Conservation (phyloP, 192 early-diverging fungal genomes). For the Coemansia sp. region DNA sequence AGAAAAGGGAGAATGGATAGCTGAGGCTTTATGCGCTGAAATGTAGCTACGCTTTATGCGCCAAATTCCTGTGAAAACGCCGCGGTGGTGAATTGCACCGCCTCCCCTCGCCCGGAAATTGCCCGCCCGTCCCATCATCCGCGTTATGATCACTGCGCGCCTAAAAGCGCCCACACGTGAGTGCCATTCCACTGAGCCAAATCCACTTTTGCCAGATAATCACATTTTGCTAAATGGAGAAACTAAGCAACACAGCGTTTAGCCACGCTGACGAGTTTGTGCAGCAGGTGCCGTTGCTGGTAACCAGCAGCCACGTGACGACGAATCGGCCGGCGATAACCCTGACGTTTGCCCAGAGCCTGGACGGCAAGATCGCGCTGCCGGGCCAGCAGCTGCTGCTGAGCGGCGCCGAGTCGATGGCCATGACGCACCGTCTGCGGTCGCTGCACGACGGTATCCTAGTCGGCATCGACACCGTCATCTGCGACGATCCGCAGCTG, state of each 20-base stretch:
- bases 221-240: neutral
- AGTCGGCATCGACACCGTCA: conserved; percentile 80
- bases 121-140: neutral
- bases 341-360: conserved; percentile 86
- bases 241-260: neutral
- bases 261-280: conserved; percentile 20
- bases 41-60: too few relatives aligned
- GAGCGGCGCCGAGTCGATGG: conserved; percentile 70
- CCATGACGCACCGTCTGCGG: conserved; percentile 79
- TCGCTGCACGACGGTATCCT: conserved; percentile 77
- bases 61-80: neutral
- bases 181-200: too few relatives aligned
- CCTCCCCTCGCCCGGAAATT: neutral
- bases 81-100: neutral
- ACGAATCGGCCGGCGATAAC: conserved; percentile 59
- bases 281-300: neutral
- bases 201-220: neutral
- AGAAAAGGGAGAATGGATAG: neutral
- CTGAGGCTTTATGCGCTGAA: neutral
- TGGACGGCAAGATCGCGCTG: conserved; percentile 76
- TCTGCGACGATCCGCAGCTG: conserved; percentile 78
- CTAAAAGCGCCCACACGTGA: too few relatives aligned
- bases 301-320: conserved; percentile 9
- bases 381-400: conserved; percentile 63
- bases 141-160: too few relatives aligned